Conservation (phyloP, 2,329 filamentous ascomycete species). For the Fusarium gaditjirri region DNA sequence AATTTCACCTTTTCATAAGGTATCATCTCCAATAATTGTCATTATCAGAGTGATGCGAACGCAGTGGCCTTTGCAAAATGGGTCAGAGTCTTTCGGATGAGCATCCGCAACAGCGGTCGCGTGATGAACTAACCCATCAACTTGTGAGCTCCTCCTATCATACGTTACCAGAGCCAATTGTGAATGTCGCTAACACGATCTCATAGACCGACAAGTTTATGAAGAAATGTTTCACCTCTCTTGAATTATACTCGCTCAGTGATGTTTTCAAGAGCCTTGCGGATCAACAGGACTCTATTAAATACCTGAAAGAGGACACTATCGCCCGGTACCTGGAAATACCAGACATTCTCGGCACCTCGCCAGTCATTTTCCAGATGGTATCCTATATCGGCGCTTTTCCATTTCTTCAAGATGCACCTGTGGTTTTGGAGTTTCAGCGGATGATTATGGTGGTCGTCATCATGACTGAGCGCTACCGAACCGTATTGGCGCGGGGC, state of each 20-base stretch:
- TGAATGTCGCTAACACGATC: conserved; percentile 9
- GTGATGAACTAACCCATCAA: conserved; percentile 62
- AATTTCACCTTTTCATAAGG: conserved; percentile 25
- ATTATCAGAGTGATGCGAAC: conserved; percentile 39
- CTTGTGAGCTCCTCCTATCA: conserved; percentile 55
- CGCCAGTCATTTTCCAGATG: conserved; percentile 77
- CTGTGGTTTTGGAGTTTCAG: conserved; percentile 74
- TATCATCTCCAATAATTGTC: conserved; percentile 11
- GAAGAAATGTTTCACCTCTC: conserved; percentile 74
- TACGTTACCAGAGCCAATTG: conserved; percentile 2
- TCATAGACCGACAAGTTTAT: conserved; percentile 70
- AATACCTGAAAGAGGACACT: conserved; percentile 75
- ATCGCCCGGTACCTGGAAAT: conserved; percentile 78
- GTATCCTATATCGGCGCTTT: conserved; percentile 77
- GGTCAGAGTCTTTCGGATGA: conserved; percentile 63
- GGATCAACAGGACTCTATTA: conserved; percentile 69
- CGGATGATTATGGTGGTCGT: conserved; percentile 78
- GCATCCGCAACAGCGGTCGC: conserved; percentile 56
- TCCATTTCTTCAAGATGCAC: conserved; percentile 76
- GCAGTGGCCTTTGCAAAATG: conserved; percentile 53
- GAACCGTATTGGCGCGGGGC: conserved; percentile 68
- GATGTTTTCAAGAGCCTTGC: conserved; percentile 78
- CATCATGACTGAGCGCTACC: conserved; percentile 77
- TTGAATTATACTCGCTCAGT: conserved; percentile 79
- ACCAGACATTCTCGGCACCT: conserved; percentile 74